phyloP scores from a whole-genome alignment of 768 basidiomycete species.

The Leccinellum rugosiceps region DNA sequence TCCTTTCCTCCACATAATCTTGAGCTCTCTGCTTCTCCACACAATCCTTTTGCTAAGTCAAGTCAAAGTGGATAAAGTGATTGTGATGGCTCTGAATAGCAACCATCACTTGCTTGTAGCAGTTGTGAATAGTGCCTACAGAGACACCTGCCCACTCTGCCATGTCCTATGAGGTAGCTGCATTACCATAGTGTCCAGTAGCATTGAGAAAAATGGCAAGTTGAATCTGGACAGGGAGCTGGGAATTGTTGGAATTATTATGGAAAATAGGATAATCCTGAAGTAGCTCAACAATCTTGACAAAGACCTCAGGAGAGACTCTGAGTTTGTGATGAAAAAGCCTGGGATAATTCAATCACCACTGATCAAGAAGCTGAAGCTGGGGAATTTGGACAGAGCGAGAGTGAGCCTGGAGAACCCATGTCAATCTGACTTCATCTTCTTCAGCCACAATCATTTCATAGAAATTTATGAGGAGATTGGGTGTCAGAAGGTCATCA shows the following conservation, averaged over 20 bases:
- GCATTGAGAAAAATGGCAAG: constrained; percentile 25
- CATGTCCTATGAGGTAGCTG: constrained; percentile 15
- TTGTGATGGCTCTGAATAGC: constrained; percentile 14
- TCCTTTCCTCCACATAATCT: background rate
- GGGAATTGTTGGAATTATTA: constrained; percentile 11
- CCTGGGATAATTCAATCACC: background rate
- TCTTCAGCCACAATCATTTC: background rate
- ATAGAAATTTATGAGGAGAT: background rate
- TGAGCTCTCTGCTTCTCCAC: background rate
- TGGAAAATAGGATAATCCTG: background rate
- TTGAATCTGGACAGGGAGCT: constrained; percentile 29
- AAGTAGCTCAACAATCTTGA: background rate
- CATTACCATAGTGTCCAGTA: constrained; percentile 22
- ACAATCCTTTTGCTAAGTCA: background rate
- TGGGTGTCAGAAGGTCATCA: background rate
- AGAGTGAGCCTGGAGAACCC: background rate
- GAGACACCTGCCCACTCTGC: constrained; percentile 18
- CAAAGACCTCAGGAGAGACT: background rate
- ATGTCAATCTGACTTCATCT: background rate
- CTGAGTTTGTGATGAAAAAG: background rate
- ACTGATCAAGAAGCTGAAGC: background rate
- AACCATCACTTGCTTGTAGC: constrained; percentile 13
- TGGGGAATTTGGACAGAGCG: background rate
- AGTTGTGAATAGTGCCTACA: constrained; percentile 19
- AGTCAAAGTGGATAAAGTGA: constrained; percentile 2